phyloP scores from a whole-genome alignment of 2,329 filamentous ascomycete species.

The Curvularia verruculosa region DNA sequence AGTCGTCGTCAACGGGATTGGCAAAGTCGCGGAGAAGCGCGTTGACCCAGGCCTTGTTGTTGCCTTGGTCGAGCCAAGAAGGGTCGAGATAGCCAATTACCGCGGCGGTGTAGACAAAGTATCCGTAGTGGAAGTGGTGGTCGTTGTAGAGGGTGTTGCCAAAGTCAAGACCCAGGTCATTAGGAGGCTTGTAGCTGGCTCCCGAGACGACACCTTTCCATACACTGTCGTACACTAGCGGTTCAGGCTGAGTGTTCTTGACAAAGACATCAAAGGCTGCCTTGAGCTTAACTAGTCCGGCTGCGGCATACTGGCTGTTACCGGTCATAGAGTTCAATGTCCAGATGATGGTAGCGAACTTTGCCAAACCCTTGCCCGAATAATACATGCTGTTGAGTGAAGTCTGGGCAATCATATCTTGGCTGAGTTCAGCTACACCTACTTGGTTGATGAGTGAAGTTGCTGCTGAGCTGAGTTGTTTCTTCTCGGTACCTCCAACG shows the following conservation, averaged over 20 bases:
- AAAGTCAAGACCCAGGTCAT: constrained; percentile 72
- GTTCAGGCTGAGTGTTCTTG: constrained; percentile 55
- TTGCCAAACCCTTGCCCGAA: constrained; percentile 65
- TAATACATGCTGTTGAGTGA: constrained; percentile 94
- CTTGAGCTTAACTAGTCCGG: constrained; percentile 59
- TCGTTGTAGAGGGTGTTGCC: constrained; percentile 86
- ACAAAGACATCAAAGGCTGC: constrained; percentile 59
- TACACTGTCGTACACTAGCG: constrained; percentile 62
- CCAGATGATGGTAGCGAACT: constrained; percentile 55
- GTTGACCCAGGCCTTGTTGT: constrained; percentile 83
- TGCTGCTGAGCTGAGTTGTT: constrained; percentile 54
- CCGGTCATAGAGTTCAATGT: constrained; percentile 63
- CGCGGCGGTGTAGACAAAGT: constrained; percentile 87
- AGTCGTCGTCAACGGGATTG: constrained; percentile 72
- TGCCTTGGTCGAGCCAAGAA: constrained; percentile 66
- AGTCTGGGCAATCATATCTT: constrained; percentile 75
- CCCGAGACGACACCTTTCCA: constrained; percentile 88
- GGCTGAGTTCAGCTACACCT: constrained; percentile 72
- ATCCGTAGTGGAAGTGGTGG: constrained; percentile 74
- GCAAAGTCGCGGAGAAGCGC: constrained; percentile 81
- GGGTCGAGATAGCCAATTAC: constrained; percentile 83
- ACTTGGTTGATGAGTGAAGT: constrained; percentile 65
- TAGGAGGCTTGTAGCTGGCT: constrained; percentile 62
- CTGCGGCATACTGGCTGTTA: constrained; percentile 61
- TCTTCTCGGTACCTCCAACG: constrained; percentile 45